A percentile compares a stretch with the other conserved stretches of the same genome.
phyloP scores from a whole-genome alignment of 495 filamentous ascomycete genomes.

The Aspergillus haitiensis region DNA sequence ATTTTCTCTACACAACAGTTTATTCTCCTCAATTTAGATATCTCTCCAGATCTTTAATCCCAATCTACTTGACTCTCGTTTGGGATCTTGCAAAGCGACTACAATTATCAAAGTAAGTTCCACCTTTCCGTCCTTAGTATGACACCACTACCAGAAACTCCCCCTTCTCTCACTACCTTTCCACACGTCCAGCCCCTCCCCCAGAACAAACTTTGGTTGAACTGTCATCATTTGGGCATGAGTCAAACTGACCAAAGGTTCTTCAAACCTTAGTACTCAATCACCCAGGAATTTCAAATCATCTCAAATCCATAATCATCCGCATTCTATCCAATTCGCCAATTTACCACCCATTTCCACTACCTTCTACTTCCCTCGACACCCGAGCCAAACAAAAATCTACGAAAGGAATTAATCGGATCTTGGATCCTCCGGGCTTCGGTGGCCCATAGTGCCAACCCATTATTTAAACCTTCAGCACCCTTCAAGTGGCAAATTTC shows the following conservation, averaged over 20 bases:
- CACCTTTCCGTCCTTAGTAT: background rate
- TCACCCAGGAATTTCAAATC: constrained; percentile 15
- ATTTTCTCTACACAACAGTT: background rate
- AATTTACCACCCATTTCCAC: constrained; percentile 15
- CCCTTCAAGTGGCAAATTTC: constrained; percentile 38
- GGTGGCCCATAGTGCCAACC: constrained; percentile 28
- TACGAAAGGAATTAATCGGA: constrained; percentile 29
- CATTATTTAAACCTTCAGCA: constrained; percentile 33
- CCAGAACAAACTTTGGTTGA: constrained; percentile 8
- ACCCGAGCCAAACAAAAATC: constrained; percentile 1
- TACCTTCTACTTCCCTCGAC: constrained; percentile 7
- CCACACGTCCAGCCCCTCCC: background rate
- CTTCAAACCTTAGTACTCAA: background rate
- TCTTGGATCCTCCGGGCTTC: constrained; percentile 28
- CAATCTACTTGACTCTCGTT: background rate
- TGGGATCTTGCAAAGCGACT: background rate
- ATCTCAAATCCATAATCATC: background rate
- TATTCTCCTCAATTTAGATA: background rate
- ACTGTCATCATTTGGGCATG: constrained; percentile 10
- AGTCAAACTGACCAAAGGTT: constrained; percentile 12
- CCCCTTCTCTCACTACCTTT: background rate
- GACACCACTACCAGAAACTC: background rate
- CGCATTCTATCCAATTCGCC: background rate
- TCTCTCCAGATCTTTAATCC: background rate
- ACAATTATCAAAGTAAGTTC: constrained; percentile 1